Evolutionary conservation across 306 rosid species (phyloP).

Genomic region (Myrica gale): DNA sequence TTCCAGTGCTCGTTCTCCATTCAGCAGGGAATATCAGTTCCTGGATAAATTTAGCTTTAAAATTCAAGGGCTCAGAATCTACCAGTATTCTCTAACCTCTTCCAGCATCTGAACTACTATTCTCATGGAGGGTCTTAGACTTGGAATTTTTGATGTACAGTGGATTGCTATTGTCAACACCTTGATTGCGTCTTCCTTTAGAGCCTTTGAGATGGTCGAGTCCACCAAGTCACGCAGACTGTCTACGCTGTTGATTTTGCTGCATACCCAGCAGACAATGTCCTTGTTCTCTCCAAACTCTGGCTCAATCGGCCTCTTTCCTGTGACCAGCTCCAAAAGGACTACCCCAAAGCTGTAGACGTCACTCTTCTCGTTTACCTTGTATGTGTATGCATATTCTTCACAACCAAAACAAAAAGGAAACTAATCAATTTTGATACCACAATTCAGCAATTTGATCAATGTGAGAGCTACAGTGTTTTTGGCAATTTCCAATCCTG

Average conservation of each 20-base stretch:
- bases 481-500: background rate
- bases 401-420: constrained; percentile 27
- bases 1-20: background rate
- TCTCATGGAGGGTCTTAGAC: constrained; percentile 86
- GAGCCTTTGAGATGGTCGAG: constrained; percentile 45
- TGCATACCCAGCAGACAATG: constrained; percentile 70
- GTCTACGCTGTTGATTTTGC: constrained; percentile 43
- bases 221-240: constrained; percentile 52
- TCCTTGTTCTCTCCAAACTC: constrained; percentile 75
- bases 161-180: constrained; percentile 59
- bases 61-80: background rate
- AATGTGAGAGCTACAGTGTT: background rate
- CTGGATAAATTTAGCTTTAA: constrained; percentile 1
- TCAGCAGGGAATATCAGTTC: background rate
- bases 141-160: constrained; percentile 57
- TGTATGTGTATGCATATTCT: constrained; percentile 82
- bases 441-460: background rate
- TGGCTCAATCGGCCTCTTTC: constrained; percentile 62
- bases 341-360: constrained; percentile 92
- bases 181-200: constrained; percentile 59
- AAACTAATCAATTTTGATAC: constrained; percentile 26
- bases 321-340: constrained; percentile 77
- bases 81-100: constrained; percentile 33
- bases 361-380: constrained; percentile 84
- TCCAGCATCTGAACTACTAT: constrained; percentile 85